Percentiles rank a stretch among this genome's conserved stretches.
phyloP scores from a whole-genome alignment of 2,329 filamentous ascomycete genomes.

The Pseudonectria buxi region DNA sequence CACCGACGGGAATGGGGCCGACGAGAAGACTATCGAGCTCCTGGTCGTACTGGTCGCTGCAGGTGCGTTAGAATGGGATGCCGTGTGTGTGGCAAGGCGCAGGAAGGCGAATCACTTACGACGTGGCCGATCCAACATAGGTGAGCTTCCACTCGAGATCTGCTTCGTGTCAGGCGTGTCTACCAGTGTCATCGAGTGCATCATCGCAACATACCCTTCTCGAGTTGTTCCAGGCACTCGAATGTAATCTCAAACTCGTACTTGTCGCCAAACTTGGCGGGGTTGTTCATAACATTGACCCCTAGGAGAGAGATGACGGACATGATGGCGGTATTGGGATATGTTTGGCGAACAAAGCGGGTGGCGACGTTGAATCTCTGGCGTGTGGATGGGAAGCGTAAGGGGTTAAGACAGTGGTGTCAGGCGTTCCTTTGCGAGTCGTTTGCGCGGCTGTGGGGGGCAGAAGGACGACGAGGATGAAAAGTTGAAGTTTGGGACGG shows the following conservation, averaged over 20 bases:
- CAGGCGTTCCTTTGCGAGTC: not conserved
- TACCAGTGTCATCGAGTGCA: not conserved
- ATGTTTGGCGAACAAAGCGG: not conserved
- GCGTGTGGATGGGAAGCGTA: not conserved
- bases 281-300: conserved; percentile 95
- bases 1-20: conserved; percentile 91
- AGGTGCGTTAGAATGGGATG: conserved; percentile 12
- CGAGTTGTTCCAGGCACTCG: conserved; percentile 88
- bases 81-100: conserved; percentile 7
- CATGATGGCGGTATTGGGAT: conserved; percentile 46
- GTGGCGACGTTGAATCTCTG: not conserved
- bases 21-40: conserved; percentile 96
- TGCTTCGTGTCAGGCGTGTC: conserved; percentile 31
- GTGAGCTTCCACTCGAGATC: conserved; percentile 99
- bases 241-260: conserved; percentile 99
- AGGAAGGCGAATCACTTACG: conserved; percentile 49
- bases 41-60: conserved; percentile 90
- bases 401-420: not conserved
- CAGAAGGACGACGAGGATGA: conserved; percentile 1
- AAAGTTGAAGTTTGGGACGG: conserved; percentile 5
- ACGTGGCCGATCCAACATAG: conserved; percentile 96
- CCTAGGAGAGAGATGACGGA: conserved; percentile 94
- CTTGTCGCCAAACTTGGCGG: conserved; percentile 82
- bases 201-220: conserved; percentile 61
- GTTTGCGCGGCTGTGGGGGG: not conserved